These are phyloP conservation scores for Trichophyton simii DNA, from an alignment of 2,329 filamentous ascomycete genomes.

Conservation along the genomic window DNA sequence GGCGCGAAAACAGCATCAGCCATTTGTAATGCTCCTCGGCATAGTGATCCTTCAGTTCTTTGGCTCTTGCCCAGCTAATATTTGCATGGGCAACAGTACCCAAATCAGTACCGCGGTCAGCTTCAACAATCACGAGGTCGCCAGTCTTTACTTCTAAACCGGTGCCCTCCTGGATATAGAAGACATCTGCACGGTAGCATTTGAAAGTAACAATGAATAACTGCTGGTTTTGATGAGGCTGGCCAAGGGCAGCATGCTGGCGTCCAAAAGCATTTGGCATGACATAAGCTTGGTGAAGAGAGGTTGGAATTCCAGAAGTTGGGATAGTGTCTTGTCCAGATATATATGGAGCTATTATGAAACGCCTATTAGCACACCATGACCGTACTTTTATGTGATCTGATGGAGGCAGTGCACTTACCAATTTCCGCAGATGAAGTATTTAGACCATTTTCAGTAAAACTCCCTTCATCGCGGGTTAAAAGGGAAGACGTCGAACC, in stretches of 20 bases:
- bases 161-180: conserved; percentile 92
- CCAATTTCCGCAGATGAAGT: conserved; percentile 29
- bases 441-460: conserved; percentile 25
- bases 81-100: conserved; percentile 85
- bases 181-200: conserved; percentile 86
- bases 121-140: conserved; percentile 93
- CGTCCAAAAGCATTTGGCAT: conserved; percentile 29
- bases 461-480: conserved; percentile 28
- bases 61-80: conserved; percentile 75
- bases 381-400: not conserved
- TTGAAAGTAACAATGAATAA: conserved; percentile 94
- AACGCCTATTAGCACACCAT: not conserved
- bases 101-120: conserved; percentile 88
- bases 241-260: conserved; percentile 25
- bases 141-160: conserved; percentile 81
- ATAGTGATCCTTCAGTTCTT: conserved; percentile 79
- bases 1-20: conserved; percentile 96
- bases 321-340: conserved; percentile 27
- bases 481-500: conserved; percentile 18
- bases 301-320: conserved; percentile 24
- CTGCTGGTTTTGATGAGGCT: conserved; percentile 31
- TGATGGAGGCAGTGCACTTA: conserved; percentile 24
- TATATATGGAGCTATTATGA: conserved; percentile 32
- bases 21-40: conserved; percentile 94
- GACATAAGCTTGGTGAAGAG: conserved; percentile 29